These are phyloP conservation scores for Leptodermis oblonga DNA, from an alignment of 257 asterid species.

Conservation along the genomic window DNA sequence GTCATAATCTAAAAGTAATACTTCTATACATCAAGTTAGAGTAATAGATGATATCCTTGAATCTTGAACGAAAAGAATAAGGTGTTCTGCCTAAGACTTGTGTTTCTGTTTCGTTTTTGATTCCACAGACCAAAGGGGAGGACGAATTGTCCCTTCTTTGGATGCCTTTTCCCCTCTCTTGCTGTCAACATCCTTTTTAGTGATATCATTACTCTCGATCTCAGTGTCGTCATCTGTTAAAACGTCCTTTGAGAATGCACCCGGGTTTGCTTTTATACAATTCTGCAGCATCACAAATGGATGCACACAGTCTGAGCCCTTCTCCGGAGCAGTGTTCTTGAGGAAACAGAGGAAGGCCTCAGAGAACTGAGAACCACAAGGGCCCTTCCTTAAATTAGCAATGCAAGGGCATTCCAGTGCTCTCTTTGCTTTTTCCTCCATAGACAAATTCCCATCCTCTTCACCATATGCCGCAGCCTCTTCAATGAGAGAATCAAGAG, in stretches of 20 bases:
- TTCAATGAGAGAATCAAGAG: constrained; percentile 12
- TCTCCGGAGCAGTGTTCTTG: constrained; percentile 82
- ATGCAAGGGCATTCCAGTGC: constrained; percentile 95
- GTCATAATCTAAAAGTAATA: neutral
- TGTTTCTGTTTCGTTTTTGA: constrained; percentile 32
- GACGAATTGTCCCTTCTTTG: constrained; percentile 37
- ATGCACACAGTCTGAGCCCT: constrained; percentile 74
- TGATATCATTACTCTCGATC: constrained; percentile 16
- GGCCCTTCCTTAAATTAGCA: constrained; percentile 63
- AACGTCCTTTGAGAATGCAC: constrained; percentile 71
- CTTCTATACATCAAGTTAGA: neutral
- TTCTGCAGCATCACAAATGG: constrained; percentile 87
- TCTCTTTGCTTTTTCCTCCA: constrained; percentile 66
- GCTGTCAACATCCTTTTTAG: constrained; percentile 27
- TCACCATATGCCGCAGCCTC: constrained; percentile 80
- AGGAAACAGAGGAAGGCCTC: constrained; percentile 85
- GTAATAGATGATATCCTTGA: neutral
- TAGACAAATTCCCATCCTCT: constrained; percentile 43
- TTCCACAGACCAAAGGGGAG: constrained; percentile 72
- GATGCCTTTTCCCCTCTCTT: constrained; percentile 32
- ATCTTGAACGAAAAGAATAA: neutral
- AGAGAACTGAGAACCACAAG: constrained; percentile 80
- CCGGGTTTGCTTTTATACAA: constrained; percentile 75
- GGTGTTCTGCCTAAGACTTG: constrained; percentile 15
- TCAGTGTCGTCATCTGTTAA: constrained; percentile 51